Conservation (phyloP, 441 rosid genomes). For the Erodium chrysanthum region DNA sequence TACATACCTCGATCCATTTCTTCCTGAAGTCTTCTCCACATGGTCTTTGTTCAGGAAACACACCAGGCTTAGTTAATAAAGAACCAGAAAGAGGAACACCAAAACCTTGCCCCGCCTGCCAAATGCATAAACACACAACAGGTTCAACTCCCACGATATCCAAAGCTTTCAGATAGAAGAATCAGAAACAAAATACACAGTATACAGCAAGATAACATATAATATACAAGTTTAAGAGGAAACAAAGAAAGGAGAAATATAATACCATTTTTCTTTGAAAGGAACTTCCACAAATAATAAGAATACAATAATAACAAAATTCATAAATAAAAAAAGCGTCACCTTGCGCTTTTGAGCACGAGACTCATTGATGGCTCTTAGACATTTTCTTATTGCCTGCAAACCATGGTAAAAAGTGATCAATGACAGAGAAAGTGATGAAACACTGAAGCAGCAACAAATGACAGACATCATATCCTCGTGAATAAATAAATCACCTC, state of each 20-base stretch:
- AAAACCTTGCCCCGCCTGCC: slow-evolving; percentile 96
- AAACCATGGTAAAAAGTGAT: not conserved
- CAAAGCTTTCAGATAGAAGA: not conserved
- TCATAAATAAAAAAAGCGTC: not conserved
- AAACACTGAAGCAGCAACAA: slow-evolving; percentile 2
- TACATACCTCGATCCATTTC: slow-evolving; percentile 98
- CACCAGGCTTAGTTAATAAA: slow-evolving; percentile 63
- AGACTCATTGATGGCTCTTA: slow-evolving; percentile 91
- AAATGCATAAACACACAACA: slow-evolving; percentile 12
- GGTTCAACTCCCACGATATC: slow-evolving; percentile 18
- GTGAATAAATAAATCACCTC: slow-evolving; percentile 48
- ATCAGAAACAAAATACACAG: not conserved
- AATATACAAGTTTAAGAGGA: slow-evolving; percentile 5
- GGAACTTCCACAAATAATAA: slow-evolving; percentile 5
- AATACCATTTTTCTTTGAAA: not conserved
- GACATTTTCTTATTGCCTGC: slow-evolving; percentile 78
- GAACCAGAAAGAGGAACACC: slow-evolving; percentile 83
- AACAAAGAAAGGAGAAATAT: not conserved
- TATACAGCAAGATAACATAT: not conserved
- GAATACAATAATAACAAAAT: not conserved
- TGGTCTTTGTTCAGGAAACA: slow-evolving; percentile 73
- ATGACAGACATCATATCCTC: slow-evolving; percentile 13
- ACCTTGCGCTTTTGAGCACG: slow-evolving; percentile 98
- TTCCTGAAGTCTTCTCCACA: slow-evolving; percentile 76
- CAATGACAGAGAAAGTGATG: slow-evolving; percentile 11